A percentile compares a stretch with the other conserved stretches of the same genome.
phyloP scores from a whole-genome alignment of 768 basidiomycete species.

The Pisolithus marmoratus region DNA sequence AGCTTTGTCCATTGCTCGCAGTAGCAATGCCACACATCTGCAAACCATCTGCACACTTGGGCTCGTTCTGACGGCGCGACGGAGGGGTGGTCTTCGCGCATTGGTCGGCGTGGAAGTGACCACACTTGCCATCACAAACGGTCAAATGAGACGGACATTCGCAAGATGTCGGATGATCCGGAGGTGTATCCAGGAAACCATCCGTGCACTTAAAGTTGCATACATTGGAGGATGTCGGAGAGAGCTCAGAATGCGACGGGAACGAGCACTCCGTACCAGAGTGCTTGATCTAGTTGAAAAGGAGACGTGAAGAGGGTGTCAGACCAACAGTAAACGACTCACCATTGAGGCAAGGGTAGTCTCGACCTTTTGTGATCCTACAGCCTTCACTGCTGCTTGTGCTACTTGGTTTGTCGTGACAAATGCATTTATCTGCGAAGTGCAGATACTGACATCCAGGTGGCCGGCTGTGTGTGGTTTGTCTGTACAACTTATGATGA shows the following conservation, averaged over 20 bases:
- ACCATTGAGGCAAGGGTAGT: slow-evolving; percentile 20
- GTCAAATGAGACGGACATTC: slow-evolving; percentile 18
- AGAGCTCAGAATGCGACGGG: slow-evolving; percentile 23
- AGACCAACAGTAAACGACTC: background rate
- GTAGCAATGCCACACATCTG: slow-evolving; percentile 22
- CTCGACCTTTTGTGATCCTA: slow-evolving; percentile 19
- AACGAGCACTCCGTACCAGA: slow-evolving; percentile 23
- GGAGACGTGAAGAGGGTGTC: background rate
- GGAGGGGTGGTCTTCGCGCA: slow-evolving; percentile 14
- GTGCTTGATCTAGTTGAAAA: slow-evolving; percentile 18
- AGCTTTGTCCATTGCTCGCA: slow-evolving; percentile 13
- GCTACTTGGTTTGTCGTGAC: slow-evolving; percentile 18
- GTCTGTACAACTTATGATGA: slow-evolving; percentile 4
- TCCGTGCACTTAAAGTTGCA: slow-evolving; percentile 28
- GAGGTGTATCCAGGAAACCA: slow-evolving; percentile 20
- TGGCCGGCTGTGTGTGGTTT: slow-evolving; percentile 18
- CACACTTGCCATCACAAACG: slow-evolving; percentile 29
- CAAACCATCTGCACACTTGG: slow-evolving; percentile 18
- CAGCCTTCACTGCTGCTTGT: slow-evolving; percentile 15
- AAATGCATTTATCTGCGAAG: slow-evolving; percentile 21
- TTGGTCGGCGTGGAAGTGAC: slow-evolving; percentile 12
- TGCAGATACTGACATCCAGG: slow-evolving; percentile 25
- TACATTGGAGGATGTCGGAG: slow-evolving; percentile 11
- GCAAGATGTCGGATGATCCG: slow-evolving; percentile 18
- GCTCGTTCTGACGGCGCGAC: slow-evolving; percentile 13